Evolutionary conservation across 2,329 filamentous ascomycete species (phyloP).

Genomic region (Pestalotiopsis sp.): DNA sequence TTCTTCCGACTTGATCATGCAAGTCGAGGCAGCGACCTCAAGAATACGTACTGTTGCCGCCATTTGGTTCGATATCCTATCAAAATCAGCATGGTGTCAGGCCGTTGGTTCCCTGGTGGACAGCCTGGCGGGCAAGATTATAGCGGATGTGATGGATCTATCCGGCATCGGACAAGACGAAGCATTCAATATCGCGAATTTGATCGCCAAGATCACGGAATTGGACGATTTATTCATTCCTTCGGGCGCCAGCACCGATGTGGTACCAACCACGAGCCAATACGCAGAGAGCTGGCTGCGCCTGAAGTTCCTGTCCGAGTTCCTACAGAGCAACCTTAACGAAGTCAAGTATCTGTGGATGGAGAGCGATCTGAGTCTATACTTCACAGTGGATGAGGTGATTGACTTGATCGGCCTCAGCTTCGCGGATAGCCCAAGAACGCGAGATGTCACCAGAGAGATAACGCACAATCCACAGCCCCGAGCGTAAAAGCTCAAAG

Average conservation of each 20-base stretch:
- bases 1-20: constrained; percentile 33
- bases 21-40: constrained; percentile 51
- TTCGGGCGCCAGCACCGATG: constrained; percentile 30
- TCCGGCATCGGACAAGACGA: constrained; percentile 63
- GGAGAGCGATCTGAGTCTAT: constrained; percentile 64
- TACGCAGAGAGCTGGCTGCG: constrained; percentile 64
- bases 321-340: constrained; percentile 65
- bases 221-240: constrained; percentile 62
- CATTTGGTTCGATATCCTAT: constrained; percentile 58
- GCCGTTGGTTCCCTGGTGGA: constrained; percentile 62
- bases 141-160: constrained; percentile 62
- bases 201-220: constrained; percentile 57
- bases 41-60: constrained; percentile 55
- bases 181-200: constrained; percentile 59
- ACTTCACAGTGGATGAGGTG: constrained; percentile 62
- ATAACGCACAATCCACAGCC: constrained; percentile 54
- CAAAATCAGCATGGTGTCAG: constrained; percentile 63
- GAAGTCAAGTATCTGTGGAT: constrained; percentile 65
- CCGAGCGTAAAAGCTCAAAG: not conserved
- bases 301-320: constrained; percentile 63
- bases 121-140: constrained; percentile 58
- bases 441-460: constrained; percentile 58
- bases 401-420: constrained; percentile 62
- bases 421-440: constrained; percentile 63
- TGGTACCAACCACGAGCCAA: constrained; percentile 57